phyloP scores from a whole-genome alignment of 2,329 filamentous ascomycete genomes.

The Ceratocystis variospora region DNA sequence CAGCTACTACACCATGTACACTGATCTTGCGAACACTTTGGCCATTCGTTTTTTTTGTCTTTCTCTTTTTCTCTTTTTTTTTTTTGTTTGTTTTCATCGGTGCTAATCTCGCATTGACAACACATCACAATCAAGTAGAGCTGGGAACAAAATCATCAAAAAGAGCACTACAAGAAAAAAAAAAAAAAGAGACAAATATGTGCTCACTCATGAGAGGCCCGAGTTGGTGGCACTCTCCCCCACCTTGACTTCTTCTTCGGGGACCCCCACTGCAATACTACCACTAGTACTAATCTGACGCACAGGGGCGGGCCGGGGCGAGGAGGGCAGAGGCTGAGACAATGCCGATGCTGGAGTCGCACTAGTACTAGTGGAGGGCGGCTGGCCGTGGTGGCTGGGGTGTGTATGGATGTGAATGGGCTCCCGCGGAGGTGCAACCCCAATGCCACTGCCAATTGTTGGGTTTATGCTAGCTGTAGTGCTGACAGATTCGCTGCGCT shows the following conservation, averaged over 20 bases:
- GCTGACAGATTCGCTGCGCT: slow-evolving; percentile 40
- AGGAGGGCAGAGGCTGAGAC: slow-evolving; percentile 24
- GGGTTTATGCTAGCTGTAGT: slow-evolving; percentile 34
- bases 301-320: slow-evolving; percentile 29
- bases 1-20: too few species aligned
- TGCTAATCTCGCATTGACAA: not conserved
- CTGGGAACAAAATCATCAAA: not conserved
- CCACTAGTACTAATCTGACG: slow-evolving; percentile 33
- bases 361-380: not conserved
- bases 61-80: not conserved
- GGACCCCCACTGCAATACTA: slow-evolving; percentile 39
- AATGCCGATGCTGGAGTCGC: not conserved
- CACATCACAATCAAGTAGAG: not conserved
- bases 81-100: not conserved
- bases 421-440: slow-evolving; percentile 20
- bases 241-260: slow-evolving; percentile 46
- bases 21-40: too few species aligned
- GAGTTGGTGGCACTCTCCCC: slow-evolving; percentile 48
- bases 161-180: not conserved
- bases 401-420: not conserved
- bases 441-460: slow-evolving; percentile 24
- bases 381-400: slow-evolving; percentile 28
- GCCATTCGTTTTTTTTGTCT: not conserved
- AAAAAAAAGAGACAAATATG: not conserved
- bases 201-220: slow-evolving; percentile 22